A percentile compares a stretch with the other conserved stretches of the same genome.
phyloP scores from a whole-genome alignment of 768 basidiomycete species.

The Infundibulicybe gibba region DNA sequence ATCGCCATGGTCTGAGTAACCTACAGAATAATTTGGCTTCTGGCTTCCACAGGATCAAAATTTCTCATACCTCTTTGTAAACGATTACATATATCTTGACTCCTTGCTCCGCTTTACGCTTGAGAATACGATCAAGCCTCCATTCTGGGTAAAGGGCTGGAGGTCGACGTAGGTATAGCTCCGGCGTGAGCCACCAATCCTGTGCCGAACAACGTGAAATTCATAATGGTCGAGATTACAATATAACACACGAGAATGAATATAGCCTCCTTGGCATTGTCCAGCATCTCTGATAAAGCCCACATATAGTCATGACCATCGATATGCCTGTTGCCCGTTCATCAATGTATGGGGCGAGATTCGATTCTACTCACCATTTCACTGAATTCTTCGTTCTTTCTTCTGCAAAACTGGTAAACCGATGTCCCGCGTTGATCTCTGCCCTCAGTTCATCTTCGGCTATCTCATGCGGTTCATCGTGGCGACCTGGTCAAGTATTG shows the following conservation, averaged over 20 bases:
- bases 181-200: constrained; percentile 96
- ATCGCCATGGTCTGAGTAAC: constrained; percentile 91
- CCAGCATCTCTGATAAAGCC: constrained; percentile 89
- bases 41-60: background rate
- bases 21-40: constrained; percentile 23
- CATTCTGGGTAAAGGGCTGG: constrained; percentile 83
- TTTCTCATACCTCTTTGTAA: constrained; percentile 78
- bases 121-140: constrained; percentile 81
- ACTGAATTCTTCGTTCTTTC: constrained; percentile 67
- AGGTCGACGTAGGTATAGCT: constrained; percentile 91
- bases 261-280: constrained; percentile 75
- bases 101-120: constrained; percentile 88
- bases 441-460: constrained; percentile 66
- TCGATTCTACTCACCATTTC: constrained; percentile 60
- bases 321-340: constrained; percentile 56
- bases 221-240: no score
- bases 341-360: background rate
- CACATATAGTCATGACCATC: constrained; percentile 98
- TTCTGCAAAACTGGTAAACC: constrained; percentile 82
- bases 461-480: constrained; percentile 75
- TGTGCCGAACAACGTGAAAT: constrained; percentile 18
- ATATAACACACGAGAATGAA: constrained; percentile 67
- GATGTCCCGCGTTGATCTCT: constrained; percentile 74
- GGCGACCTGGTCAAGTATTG: constrained; percentile 41
- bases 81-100: constrained; percentile 90